Evolutionary conservation across 2,329 filamentous ascomycete genomes (phyloP), one percentile per base, ranked within the genome.

Genomic region (Cylindrodendrum hubeiense): DNA sequence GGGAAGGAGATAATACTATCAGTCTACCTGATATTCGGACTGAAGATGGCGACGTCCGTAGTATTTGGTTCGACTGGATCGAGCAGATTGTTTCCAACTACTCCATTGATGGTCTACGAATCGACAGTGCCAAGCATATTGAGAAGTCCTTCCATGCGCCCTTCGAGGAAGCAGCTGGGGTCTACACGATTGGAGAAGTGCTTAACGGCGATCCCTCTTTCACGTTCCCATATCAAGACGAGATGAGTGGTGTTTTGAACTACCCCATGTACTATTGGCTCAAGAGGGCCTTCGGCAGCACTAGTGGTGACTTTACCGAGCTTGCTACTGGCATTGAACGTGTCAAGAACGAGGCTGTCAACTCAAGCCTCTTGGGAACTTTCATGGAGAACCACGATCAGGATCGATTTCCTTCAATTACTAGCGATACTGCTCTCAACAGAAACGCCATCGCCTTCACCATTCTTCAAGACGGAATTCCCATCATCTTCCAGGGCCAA

Each of bases 41-140:
- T 0, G 82, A 86, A 44, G 79, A 82, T 30, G 57, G 78, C 0
- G 75, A 77, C 1, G 85, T 92, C 10, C 81, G 83, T 26, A 74
- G 75, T 17, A 78, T 86, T 3, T 87, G 86, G 74, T 80, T 87
- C 58, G 76, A 80, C n/a, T 93, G 90, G 91, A 82, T 92, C 69
- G 76, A 74, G 19, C 79, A 80, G 44, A 79, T 92, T 0, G 85
- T 92, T 2, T 75, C 81, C 3, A 86, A 89, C 67, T 92, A 91
- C 73, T 82, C 81, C 19, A 89, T 91, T 80, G 88, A 89, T 73
- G 87, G 88, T 3, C 79, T 89, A 12, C 86, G 88, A 34, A 85
- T 90, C 69, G 88, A 90, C 67, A 89, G 86, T 0, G 87, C 87
- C 66, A 89, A 88, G 76, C 87, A 90, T 74, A 86, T 90, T 15